Evolutionary conservation across 2,329 filamentous ascomycete genomes (phyloP), one percentile per base, ranked within the genome.

Genomic region (Ilyonectria sp.): DNA sequence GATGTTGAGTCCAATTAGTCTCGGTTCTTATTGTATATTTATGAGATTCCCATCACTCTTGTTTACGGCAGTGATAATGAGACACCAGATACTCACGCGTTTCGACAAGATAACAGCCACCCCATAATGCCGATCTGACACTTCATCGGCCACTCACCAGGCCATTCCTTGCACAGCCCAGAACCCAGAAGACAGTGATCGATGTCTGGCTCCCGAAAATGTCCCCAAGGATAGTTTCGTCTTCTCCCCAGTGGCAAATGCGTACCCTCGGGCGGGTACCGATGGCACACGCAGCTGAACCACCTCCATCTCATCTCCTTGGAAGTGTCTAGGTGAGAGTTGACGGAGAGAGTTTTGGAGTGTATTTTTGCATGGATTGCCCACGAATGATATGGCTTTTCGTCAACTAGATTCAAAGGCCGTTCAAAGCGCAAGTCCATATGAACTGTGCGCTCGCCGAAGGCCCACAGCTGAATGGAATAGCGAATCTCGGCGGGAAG

Each of bases 61-160:
- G 6, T 9, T n/a, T 9, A 17, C 7, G 15, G 9, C 2, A 1
- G 10, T 35, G 13, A n/a, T 19, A 4, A 13, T 15, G 23, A 37
- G 19, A 21, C 4, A 23, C 11, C 15, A 13, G 17, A 2, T 13
- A 67, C 73, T 55, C 57, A 75, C 73, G 78, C 76, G 37, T 74
- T 71, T 49, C 72, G 74, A 46, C 78, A 78, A 6, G 70, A 60
- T 23, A 78, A 52, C 19, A 79, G 58, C 77, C 77, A 79, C 17
- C 76, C 77, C 70, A 78, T 74, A 26, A 73, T 70, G 5, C 77
- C 78, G n/a, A 79, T 65, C 40, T 69, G 64, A 58, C 69, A 73
- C 15, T 68, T 67, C 6, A 15, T 49, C 8, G 69, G 64, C 66
- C 63, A 73, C 33, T 59, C 46, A 17, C 69, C 70, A 9, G 69